Percentiles rank a stretch among this genome's conserved stretches.
Conservation (phyloP, 768 basidiomycete species). For the Dendrothele bispora region DNA sequence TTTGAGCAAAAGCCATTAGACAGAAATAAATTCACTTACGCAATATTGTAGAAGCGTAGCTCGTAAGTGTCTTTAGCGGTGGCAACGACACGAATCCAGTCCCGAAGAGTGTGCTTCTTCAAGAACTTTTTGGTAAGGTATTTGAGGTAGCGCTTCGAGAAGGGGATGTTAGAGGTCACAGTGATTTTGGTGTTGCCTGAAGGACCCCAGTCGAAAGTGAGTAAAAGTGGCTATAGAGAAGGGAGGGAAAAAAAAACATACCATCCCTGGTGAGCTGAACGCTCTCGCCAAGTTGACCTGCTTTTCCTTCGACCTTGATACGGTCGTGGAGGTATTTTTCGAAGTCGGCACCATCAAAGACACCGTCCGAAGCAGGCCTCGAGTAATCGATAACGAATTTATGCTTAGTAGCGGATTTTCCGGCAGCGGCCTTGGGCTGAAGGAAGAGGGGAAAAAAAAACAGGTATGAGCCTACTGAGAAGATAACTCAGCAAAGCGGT, state of each 20-base stretch:
- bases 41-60: slow-evolving; percentile 93
- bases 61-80: slow-evolving; percentile 92
- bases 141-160: slow-evolving; percentile 98
- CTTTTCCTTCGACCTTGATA: slow-evolving; percentile 91
- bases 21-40: slow-evolving; percentile 45
- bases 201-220: background rate
- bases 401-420: slow-evolving; percentile 61
- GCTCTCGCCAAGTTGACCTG: slow-evolving; percentile 87
- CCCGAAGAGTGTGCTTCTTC: slow-evolving; percentile 94
- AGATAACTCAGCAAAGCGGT: slow-evolving; percentile 86
- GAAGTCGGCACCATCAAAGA: slow-evolving; percentile 61
- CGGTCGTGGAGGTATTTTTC: slow-evolving; percentile 92
- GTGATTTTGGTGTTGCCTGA: slow-evolving; percentile 80
- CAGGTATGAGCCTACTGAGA: slow-evolving; percentile 86
- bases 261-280: slow-evolving; percentile 88
- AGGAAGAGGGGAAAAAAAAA: slow-evolving; percentile 25
- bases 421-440: slow-evolving; percentile 60
- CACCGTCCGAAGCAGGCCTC: slow-evolving; percentile 65
- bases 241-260: slow-evolving; percentile 34
- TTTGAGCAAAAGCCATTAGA: background rate
- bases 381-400: slow-evolving; percentile 89
- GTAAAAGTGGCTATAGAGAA: background rate
- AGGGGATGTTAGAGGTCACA: slow-evolving; percentile 81
- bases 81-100: slow-evolving; percentile 98
- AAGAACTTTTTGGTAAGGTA: slow-evolving; percentile 99